Evolutionary conservation across 768 basidiomycete species (phyloP), one percentile per base, ranked within the genome.

Genomic region (Collybia sp.): DNA sequence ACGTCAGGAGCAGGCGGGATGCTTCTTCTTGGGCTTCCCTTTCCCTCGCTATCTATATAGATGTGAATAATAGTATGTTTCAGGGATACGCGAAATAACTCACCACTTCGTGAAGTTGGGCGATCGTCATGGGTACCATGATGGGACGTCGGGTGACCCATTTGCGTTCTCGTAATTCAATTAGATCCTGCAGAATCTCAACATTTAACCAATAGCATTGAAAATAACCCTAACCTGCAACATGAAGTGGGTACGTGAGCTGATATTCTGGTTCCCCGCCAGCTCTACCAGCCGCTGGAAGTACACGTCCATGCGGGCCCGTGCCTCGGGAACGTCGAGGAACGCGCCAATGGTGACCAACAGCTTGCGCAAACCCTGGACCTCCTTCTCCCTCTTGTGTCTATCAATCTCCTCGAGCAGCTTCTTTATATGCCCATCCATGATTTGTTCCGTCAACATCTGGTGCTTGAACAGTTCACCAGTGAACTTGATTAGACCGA

Each of bases 401-500:
- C 91, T 89, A 54, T 92, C 85, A 46, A 95, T 86, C 60, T 98
- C 97, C 44, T 85, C 80, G 11, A 98, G 74, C 10, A 97, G 79
- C 69, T 95, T 93, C 79, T 93, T 92, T 62, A 97, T 83, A 74
- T 94, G 98, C 67, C 93, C 89, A 72, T 93, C 89, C 90, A 98
- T 99, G 70, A 98, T 95, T 55, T 91, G 85, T 70, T 93, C 92
- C 40, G 93, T 93, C 45, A 98, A 73, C 93, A 97, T 96, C 69
- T 91, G 88, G n/a, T 98, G 74, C 71, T 97, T 97, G 85, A 93
- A 99, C 45, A 98, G 73, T 69, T 99, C 95, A 52, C 95, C 94
- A 53, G 97, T 96, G 71, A 99, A 94, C 66, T 89, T 91, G 72
- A 97, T 93, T 54, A 99, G 79, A 73, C 95, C 93, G 11, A 97